Percentiles rank a stretch among this genome's conserved stretches.
Evolutionary conservation across 2,329 filamentous ascomycete species (phyloP).

Genomic region (Coleophoma eucalyptorum): DNA sequence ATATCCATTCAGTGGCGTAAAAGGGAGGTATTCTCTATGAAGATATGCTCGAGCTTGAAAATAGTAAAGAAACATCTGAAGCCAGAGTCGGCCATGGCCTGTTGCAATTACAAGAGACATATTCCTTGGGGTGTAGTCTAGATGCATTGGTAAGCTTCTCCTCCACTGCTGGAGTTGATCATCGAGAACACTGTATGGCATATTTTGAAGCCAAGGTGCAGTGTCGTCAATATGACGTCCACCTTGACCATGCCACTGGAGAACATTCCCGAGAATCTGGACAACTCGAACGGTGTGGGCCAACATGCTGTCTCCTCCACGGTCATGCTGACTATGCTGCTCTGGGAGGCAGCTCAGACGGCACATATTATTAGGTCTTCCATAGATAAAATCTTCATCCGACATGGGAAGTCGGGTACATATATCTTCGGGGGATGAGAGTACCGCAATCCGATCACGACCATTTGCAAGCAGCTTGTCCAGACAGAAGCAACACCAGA

Average conservation of each 20-base stretch:
- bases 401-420: not conserved
- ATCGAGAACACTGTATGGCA: constrained; percentile 1
- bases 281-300: constrained; percentile 1
- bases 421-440: not conserved
- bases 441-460: not conserved
- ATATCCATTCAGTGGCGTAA: not conserved
- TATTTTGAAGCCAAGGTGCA: not conserved
- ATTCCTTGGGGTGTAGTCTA: constrained; percentile 1
- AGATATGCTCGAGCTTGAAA: constrained; percentile 2
- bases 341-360: not conserved
- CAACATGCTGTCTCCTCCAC: not conserved
- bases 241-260: constrained; percentile 1
- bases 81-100: constrained; percentile 1
- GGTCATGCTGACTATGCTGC: not conserved
- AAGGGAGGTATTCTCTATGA: constrained; percentile 1
- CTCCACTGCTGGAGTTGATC: not conserved
- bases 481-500: constrained; percentile 2
- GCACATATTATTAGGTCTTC: not conserved
- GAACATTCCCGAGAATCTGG: not conserved
- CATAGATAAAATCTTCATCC: constrained; percentile 2
- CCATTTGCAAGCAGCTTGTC: constrained; percentile 3
- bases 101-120: not conserved
- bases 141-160: not conserved
- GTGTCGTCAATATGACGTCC: constrained; percentile 1
- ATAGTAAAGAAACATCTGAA: not conserved